phyloP scores from a whole-genome alignment of 768 basidiomycete genomes.

The Boletus tylopilopsis region DNA sequence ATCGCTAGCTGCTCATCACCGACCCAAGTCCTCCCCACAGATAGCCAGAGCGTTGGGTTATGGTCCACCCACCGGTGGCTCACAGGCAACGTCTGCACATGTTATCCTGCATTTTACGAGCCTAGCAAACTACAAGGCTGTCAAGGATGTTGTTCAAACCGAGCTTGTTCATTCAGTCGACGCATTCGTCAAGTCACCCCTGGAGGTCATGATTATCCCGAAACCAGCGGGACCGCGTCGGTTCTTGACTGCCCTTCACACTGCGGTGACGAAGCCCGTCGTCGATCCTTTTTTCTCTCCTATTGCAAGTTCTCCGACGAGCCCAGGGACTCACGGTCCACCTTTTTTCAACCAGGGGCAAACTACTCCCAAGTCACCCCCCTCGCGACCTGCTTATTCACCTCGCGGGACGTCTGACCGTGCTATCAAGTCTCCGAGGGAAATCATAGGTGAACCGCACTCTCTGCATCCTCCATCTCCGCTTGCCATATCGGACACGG shows the following conservation, averaged over 20 bases:
- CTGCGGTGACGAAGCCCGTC: conserved; percentile 78
- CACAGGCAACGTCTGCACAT: conserved; percentile 32
- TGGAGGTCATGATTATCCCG: conserved; percentile 95
- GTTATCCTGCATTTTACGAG: conserved; percentile 87
- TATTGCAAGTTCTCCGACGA: conserved; percentile 89
- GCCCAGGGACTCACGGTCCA: conserved; percentile 56
- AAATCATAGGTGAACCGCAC: conserved; percentile 36
- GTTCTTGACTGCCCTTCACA: conserved; percentile 88
- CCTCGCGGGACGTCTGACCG: conserved; percentile 62
- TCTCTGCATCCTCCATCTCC: conserved; percentile 62
- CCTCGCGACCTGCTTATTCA: conserved; percentile 38
- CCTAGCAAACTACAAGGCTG: conserved; percentile 80
- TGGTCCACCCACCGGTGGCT: conserved; percentile 26
- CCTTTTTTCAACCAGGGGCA: conserved; percentile 39
- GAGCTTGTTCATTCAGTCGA: conserved; percentile 42
- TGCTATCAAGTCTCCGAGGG: conserved; percentile 53
- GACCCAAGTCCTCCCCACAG: conserved; percentile 79
- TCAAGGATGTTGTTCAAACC: conserved; percentile 82
- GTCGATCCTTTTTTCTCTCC: conserved; percentile 92
- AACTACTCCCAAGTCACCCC: conserved; percentile 40
- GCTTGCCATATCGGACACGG: conserved; percentile 60
- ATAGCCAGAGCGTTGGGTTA: conserved; percentile 55
- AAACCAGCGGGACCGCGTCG: conserved; percentile 96
- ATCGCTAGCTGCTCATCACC: conserved; percentile 60
- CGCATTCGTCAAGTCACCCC: conserved; percentile 44